A percentile compares a stretch with the other conserved stretches of the same genome.
Evolutionary conservation across 352 stramenopile genomes (phyloP).

Genomic region (Phytophthora podocarpi): DNA sequence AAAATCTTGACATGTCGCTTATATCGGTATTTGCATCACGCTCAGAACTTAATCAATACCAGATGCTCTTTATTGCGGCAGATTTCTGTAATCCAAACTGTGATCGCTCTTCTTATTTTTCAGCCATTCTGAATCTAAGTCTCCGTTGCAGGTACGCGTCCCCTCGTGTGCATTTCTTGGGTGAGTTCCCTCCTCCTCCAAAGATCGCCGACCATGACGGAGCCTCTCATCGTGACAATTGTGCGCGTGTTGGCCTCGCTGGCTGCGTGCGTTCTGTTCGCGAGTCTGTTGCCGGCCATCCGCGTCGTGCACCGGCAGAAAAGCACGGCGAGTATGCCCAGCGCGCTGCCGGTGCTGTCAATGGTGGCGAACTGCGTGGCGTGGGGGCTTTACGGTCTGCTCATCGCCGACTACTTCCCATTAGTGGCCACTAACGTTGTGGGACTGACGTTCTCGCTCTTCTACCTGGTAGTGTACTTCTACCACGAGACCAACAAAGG

Average conservation of each 20-base stretch:
- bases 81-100: too few relatives aligned
- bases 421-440: slow-evolving; percentile 57
- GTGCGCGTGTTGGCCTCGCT: slow-evolving; percentile 50
- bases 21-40: too few relatives aligned
- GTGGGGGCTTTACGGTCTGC: slow-evolving; percentile 60
- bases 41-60: too few relatives aligned
- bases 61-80: too few relatives aligned
- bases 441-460: slow-evolving; percentile 43
- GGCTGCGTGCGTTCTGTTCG: slow-evolving; percentile 51
- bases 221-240: slow-evolving; percentile 29
- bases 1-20: too few relatives aligned
- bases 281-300: slow-evolving; percentile 47
- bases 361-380: slow-evolving; percentile 68
- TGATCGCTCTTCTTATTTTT: too few relatives aligned
- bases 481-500: slow-evolving; percentile 24
- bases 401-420: slow-evolving; percentile 58
- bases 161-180: too few relatives aligned
- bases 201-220: too few relatives aligned
- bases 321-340: slow-evolving; percentile 39
- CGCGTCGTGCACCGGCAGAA: slow-evolving; percentile 39
- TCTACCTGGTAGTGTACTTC: slow-evolving; percentile 61
- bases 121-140: too few relatives aligned
- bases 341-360: slow-evolving; percentile 53
- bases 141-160: too few relatives aligned
- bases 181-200: too few relatives aligned